These are phyloP conservation scores for Cucurbita pepo DNA, from an alignment of 306 rosid genomes.

Conservation along the genomic window DNA sequence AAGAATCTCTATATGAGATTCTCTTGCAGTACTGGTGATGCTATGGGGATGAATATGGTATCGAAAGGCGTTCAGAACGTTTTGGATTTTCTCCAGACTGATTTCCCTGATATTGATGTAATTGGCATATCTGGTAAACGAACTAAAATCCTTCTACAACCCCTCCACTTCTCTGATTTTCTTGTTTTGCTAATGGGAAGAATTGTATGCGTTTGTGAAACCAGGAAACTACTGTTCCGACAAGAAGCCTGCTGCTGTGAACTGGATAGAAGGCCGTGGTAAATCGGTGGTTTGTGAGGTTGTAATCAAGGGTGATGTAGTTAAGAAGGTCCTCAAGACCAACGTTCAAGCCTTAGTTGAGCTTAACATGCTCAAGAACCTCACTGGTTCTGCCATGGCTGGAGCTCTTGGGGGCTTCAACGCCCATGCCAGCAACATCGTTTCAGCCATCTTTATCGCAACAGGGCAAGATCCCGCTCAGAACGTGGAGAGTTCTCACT, in stretches of 20 bases:
- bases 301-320: constrained; percentile 1
- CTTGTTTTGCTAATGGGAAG: neutral
- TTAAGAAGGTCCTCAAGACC: constrained; percentile 11
- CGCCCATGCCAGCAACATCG: constrained; percentile 14
- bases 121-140: constrained; percentile 10
- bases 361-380: constrained; percentile 15
- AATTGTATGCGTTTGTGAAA: neutral
- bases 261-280: constrained; percentile 14
- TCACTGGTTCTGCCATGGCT: constrained; percentile 12
- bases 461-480: constrained; percentile 17
- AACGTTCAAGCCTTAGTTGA: constrained; percentile 7
- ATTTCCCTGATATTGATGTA: constrained; percentile 12
- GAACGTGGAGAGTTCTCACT: constrained; percentile 15
- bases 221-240: constrained; percentile 11
- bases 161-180: neutral
- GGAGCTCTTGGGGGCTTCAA: constrained; percentile 16
- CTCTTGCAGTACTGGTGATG: constrained; percentile 8
- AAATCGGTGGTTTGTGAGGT: constrained; percentile 15
- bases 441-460: constrained; percentile 6
- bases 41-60: constrained; percentile 16
- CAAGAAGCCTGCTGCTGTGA: constrained; percentile 14
- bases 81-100: constrained; percentile 6
- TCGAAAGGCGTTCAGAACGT: constrained; percentile 14
- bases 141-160: neutral
- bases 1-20: constrained; percentile 15